Evolutionary conservation across 164 flowering plant species (phyloP).

Genomic region (Amborella trichopoda): DNA sequence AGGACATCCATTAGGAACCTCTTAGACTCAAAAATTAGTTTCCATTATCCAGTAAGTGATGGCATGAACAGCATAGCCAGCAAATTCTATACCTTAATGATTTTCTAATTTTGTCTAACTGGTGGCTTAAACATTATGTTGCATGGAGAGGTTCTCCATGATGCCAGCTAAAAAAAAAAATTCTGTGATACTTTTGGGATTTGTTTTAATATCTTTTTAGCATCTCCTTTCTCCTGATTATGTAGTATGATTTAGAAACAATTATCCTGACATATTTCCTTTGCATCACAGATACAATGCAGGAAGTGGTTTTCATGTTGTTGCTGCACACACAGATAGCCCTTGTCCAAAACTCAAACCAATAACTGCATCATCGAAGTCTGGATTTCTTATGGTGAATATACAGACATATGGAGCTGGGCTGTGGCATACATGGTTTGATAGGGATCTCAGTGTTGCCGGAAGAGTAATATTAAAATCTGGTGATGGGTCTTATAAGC

Average conservation of each 20-base stretch:
- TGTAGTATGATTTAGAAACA: background rate
- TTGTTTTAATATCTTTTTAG: too few species aligned
- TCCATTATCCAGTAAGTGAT: too few species aligned
- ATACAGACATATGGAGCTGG: conserved; percentile 97
- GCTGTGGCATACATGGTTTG: conserved; percentile 98
- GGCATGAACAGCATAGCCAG: too few species aligned
- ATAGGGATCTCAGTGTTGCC: conserved; percentile 79
- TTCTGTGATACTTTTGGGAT: too few species aligned
- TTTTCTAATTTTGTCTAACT: too few species aligned
- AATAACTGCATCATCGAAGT: conserved; percentile 64
- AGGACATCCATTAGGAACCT: too few species aligned
- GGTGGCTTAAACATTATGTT: too few species aligned
- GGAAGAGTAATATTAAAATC: conserved; percentile 77
- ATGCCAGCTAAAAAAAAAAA: too few species aligned
- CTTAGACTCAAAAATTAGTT: too few species aligned
- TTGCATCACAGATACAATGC: conserved; percentile 38
- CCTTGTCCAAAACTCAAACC: conserved; percentile 92
- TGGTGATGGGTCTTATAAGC: conserved; percentile 56
- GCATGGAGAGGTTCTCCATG: too few species aligned
- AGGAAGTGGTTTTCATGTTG: conserved; percentile 79
- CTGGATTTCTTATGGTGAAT: conserved; percentile 74
- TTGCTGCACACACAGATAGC: conserved; percentile 96
- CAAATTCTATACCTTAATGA: too few species aligned
- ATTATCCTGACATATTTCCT: background rate
- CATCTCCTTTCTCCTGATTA: too few species aligned